Percentiles rank a stretch among this genome's conserved stretches.
Evolutionary conservation across 1,139 yeast genomes (phyloP).

Genomic region (Taphrina flavorubra): DNA sequence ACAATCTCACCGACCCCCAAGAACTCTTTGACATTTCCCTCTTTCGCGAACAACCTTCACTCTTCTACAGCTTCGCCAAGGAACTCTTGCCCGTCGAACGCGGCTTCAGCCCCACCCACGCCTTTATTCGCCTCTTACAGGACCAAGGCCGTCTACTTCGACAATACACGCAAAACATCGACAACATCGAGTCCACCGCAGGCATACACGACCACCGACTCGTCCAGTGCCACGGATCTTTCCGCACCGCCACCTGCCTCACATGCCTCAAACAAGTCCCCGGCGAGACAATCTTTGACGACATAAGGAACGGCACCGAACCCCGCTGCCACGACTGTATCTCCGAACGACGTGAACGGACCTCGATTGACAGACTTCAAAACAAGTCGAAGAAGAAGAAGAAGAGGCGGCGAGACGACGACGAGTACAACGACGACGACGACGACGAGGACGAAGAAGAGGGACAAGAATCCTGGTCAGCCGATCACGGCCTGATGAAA

Average conservation of each 20-base stretch:
- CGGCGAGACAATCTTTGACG: slow-evolving; percentile 69
- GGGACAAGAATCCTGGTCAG: not conserved
- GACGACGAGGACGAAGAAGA: slow-evolving; percentile 39
- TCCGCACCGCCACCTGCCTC: slow-evolving; percentile 86
- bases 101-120: slow-evolving; percentile 77
- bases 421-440: slow-evolving; percentile 23
- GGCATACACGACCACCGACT: slow-evolving; percentile 73
- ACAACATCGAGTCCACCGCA: slow-evolving; percentile 83
- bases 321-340: slow-evolving; percentile 25
- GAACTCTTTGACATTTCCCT: slow-evolving; percentile 83
- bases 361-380: slow-evolving; percentile 9
- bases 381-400: slow-evolving; percentile 30
- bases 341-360: not conserved
- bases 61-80: slow-evolving; percentile 86
- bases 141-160: slow-evolving; percentile 79
- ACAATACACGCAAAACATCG: slow-evolving; percentile 94
- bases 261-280: slow-evolving; percentile 73
- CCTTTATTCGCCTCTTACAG: slow-evolving; percentile 75
- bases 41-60: slow-evolving; percentile 74
- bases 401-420: slow-evolving; percentile 15
- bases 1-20: slow-evolving; percentile 89
- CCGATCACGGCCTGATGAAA: slow-evolving; percentile 71
- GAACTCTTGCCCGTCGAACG: slow-evolving; percentile 72
- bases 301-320: slow-evolving; percentile 59
- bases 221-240: slow-evolving; percentile 96